These are phyloP conservation scores for Blastocystis sp. DNA, from an alignment of 352 stramenopile species.

Conservation along the genomic window DNA sequence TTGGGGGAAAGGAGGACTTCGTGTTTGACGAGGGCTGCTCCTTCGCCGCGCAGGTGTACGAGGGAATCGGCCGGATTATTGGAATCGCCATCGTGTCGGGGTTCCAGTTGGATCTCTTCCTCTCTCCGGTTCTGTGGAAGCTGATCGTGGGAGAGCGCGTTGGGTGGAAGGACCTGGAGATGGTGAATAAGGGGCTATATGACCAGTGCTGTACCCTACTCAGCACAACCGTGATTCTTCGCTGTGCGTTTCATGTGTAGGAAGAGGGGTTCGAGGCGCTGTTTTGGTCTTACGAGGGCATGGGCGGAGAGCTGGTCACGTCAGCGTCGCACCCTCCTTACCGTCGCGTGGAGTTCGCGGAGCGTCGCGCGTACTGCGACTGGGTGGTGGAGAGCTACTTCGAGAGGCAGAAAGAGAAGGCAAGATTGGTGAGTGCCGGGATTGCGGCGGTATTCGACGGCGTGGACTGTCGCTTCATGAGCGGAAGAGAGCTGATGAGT, in stretches of 20 bases:
- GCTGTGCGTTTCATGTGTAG: not conserved
- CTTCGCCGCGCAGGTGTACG: not conserved
- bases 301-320: not conserved
- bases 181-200: not conserved
- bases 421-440: not conserved
- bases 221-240: not conserved
- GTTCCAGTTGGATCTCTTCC: constrained; percentile 43
- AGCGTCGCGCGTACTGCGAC: not conserved
- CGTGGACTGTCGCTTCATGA: not conserved
- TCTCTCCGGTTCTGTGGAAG: constrained; percentile 28
- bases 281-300: not conserved
- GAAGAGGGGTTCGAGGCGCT: not conserved
- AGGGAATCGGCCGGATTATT: constrained; percentile 23
- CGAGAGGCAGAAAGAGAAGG: not conserved
- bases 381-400: not conserved
- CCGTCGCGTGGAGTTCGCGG: not conserved
- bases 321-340: not conserved
- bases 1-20: constrained; percentile 26
- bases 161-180: not conserved
- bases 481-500: constrained; percentile 15
- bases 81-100: constrained; percentile 22
- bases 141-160: constrained; percentile 9
- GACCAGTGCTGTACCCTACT: not conserved
- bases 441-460: constrained; percentile 31
- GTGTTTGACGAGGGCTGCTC: not conserved